These are phyloP conservation scores for Fusarium tanahbumbuense DNA, from an alignment of 2,329 filamentous ascomycete genomes.

Conservation along the genomic window DNA sequence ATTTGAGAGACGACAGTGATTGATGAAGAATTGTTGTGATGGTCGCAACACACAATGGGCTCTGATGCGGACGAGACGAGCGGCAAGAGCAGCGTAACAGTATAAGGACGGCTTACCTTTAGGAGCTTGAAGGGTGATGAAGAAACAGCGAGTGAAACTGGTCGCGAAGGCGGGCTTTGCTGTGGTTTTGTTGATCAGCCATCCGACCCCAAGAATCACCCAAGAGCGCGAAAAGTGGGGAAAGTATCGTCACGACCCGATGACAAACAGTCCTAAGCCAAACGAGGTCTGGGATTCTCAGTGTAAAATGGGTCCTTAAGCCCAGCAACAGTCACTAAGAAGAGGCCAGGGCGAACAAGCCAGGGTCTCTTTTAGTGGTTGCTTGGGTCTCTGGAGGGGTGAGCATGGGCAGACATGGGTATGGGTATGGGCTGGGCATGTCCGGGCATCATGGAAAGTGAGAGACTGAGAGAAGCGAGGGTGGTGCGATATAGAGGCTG, in stretches of 20 bases:
- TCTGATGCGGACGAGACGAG: constrained; percentile 11
- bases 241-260: constrained; percentile 43
- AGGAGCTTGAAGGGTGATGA: constrained; percentile 48
- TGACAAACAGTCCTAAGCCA: constrained; percentile 37
- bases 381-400: constrained; percentile 12
- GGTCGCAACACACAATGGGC: constrained; percentile 13
- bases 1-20: constrained; percentile 18
- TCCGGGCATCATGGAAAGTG: neutral
- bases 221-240: constrained; percentile 46
- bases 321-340: constrained; percentile 22
- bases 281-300: constrained; percentile 20
- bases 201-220: constrained; percentile 39
- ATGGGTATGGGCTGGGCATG: neutral
- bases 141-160: constrained; percentile 44
- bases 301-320: constrained; percentile 26
- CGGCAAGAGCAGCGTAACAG: constrained; percentile 9
- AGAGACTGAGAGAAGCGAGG: neutral
- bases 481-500: constrained; percentile 15
- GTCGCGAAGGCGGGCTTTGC: constrained; percentile 47
- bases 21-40: constrained; percentile 23
- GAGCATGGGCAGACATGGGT: constrained; percentile 10
- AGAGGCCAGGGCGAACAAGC: constrained; percentile 24
- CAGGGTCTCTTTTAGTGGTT: constrained; percentile 34
- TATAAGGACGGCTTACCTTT: constrained; percentile 40
- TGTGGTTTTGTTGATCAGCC: constrained; percentile 49